These are phyloP conservation scores for Dalbergia cultrata DNA, from an alignment of 306 rosid species.

Conservation along the genomic window DNA sequence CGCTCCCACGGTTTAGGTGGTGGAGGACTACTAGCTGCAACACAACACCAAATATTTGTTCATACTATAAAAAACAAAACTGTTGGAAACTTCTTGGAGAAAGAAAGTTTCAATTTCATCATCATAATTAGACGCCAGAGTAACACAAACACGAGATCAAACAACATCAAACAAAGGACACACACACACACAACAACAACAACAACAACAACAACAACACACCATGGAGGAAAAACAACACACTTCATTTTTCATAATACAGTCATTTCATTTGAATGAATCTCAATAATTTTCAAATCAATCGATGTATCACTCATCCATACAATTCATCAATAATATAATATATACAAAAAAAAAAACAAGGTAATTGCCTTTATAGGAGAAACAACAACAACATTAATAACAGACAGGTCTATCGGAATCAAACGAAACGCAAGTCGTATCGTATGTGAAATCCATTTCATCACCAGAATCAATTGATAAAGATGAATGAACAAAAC, in stretches of 20 bases:
- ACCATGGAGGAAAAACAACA: neutral
- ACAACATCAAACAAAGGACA: neutral
- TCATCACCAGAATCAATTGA: neutral
- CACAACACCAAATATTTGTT: neutral
- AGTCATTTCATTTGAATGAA: neutral
- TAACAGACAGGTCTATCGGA: neutral
- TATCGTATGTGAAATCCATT: neutral
- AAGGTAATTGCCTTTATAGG: neutral
- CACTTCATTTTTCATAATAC: neutral
- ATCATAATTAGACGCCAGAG: slow-evolving; percentile 1
- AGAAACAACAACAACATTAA: neutral
- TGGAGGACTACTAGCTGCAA: slow-evolving; percentile 80
- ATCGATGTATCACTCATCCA: neutral
- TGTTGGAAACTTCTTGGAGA: neutral
- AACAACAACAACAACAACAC: neutral
- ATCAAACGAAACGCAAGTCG: slow-evolving; percentile 28
- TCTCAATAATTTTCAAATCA: neutral
- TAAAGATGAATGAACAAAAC: too few species aligned
- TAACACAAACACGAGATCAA: slow-evolving; percentile 12
- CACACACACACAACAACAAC: neutral
- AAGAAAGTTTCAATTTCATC: neutral
- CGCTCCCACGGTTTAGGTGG: slow-evolving; percentile 98
- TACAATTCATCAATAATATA: neutral
- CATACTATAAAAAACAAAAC: slow-evolving; percentile 3
- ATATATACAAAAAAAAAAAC: neutral